phyloP scores from a whole-genome alignment of 495 filamentous ascomycete species.

The Podospora pseudoanserina region DNA sequence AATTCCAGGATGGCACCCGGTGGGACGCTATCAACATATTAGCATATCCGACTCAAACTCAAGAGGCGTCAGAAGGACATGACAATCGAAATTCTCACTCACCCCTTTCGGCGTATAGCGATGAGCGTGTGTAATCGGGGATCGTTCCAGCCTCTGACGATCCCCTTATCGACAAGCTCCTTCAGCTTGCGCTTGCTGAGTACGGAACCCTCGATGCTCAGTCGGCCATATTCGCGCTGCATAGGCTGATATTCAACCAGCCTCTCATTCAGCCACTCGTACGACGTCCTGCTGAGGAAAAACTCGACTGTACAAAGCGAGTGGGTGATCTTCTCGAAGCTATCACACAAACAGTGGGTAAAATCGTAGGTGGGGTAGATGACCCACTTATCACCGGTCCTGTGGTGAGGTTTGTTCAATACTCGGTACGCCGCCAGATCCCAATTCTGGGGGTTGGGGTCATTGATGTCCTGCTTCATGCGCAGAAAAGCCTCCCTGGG shows the following conservation, averaged over 20 bases:
- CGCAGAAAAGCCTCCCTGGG: constrained; percentile 82
- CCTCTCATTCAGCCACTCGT: constrained; percentile 78
- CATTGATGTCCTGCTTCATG: constrained; percentile 75
- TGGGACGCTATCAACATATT: constrained; percentile 56
- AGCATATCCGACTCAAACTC: too few relatives aligned
- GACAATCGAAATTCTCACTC: too few relatives aligned
- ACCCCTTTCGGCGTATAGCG: constrained; percentile 63
- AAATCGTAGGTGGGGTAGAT: constrained; percentile 94
- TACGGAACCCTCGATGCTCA: constrained; percentile 66
- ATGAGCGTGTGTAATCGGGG: constrained; percentile 88
- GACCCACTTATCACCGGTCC: constrained; percentile 70
- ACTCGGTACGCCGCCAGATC: constrained; percentile 79
- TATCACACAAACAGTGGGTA: constrained; percentile 81
- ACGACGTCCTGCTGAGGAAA: constrained; percentile 67
- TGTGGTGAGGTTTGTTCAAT: constrained; percentile 63
- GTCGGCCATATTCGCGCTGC: constrained; percentile 73
- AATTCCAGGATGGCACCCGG: constrained; percentile 84
- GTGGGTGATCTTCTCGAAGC: constrained; percentile 83
- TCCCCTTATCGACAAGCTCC: constrained; percentile 65
- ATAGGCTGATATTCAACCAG: constrained; percentile 75
- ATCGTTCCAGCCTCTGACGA: constrained; percentile 84
- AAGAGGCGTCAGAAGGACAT: too few relatives aligned
- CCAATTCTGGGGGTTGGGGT: constrained; percentile 69
- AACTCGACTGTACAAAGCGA: constrained; percentile 89
- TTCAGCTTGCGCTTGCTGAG: constrained; percentile 80